Conservation (phyloP, 2,329 filamentous ascomycete genomes). For the Grosmannia serpens region DNA sequence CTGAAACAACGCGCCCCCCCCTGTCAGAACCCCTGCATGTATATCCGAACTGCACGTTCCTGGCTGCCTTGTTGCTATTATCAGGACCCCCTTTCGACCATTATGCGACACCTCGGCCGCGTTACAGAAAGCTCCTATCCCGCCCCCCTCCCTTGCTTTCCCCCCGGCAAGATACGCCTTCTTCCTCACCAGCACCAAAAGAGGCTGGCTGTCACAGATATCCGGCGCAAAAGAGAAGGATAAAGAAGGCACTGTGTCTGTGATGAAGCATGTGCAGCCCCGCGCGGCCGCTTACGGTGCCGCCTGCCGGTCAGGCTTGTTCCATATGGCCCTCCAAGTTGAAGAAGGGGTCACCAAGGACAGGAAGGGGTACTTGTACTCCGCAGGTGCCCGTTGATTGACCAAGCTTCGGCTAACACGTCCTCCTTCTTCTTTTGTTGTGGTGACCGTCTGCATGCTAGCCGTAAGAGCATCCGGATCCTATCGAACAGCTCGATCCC, state of each 20-base stretch:
- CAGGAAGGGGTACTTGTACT: no score
- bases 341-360: no score
- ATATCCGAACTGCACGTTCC: neutral
- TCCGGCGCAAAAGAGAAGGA: neutral
- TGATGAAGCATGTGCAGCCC: neutral
- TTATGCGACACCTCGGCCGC: conserved; percentile 2
- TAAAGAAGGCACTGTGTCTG: neutral
- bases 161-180: neutral
- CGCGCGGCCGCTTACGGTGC: neutral
- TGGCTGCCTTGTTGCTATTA: no score
- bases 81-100: neutral
- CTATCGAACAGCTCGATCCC: neutral
- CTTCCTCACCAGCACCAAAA: neutral
- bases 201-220: neutral
- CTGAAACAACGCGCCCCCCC: neutral
- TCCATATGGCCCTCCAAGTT: no score
- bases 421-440: no score
- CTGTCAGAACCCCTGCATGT: neutral
- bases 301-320: no score
- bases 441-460: neutral
- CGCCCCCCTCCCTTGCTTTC: neutral
- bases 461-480: neutral
- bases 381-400: neutral
- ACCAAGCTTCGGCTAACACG: neutral
- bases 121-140: neutral